Conservation (phyloP, 2,329 filamentous ascomycete genomes). For the Cladosporium colombiae region DNA sequence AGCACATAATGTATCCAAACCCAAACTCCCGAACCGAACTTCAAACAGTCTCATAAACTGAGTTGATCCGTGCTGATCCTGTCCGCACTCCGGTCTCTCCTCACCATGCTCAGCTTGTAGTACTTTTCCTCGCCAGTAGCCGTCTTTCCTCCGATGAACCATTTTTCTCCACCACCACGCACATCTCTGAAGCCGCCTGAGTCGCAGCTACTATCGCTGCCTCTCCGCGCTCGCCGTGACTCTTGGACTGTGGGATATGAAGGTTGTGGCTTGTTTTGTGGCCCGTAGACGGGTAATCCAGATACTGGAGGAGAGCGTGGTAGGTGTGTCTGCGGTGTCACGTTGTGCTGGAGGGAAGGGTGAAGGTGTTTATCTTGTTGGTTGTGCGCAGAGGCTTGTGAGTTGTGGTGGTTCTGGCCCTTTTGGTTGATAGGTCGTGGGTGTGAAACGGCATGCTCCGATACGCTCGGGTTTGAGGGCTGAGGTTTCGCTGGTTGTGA, state of each 20-base stretch:
- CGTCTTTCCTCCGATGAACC: slow-evolving; percentile 78
- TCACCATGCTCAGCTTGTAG: slow-evolving; percentile 77
- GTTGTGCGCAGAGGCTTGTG: slow-evolving; percentile 36
- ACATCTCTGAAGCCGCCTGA: slow-evolving; percentile 75
- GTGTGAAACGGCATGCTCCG: slow-evolving; percentile 39
- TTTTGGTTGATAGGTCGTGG: slow-evolving; percentile 53
- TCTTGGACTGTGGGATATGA: slow-evolving; percentile 38
- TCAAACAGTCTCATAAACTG: slow-evolving; percentile 60
- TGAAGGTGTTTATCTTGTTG: slow-evolving; percentile 32
- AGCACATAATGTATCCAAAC: background rate
- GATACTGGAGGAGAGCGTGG: slow-evolving; percentile 40
- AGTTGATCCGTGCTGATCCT: slow-evolving; percentile 72
- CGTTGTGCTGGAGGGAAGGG: slow-evolving; percentile 41
- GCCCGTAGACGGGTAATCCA: slow-evolving; percentile 36
- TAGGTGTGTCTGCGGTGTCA: slow-evolving; percentile 40
- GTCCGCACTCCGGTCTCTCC: slow-evolving; percentile 71
- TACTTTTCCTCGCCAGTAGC: slow-evolving; percentile 77
- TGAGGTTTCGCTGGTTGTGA: slow-evolving; percentile 21
- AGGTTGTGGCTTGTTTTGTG: slow-evolving; percentile 37
- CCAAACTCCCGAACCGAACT: background rate
- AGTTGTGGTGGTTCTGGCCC: slow-evolving; percentile 33
- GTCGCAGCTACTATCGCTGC: slow-evolving; percentile 73
- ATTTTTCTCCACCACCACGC: slow-evolving; percentile 73
- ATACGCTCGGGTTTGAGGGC: slow-evolving; percentile 22
- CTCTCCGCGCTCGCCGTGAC: slow-evolving; percentile 51